Conservation (phyloP, 1,284 basidiomycete genomes). For the Sanghuangporus weigelae region DNA sequence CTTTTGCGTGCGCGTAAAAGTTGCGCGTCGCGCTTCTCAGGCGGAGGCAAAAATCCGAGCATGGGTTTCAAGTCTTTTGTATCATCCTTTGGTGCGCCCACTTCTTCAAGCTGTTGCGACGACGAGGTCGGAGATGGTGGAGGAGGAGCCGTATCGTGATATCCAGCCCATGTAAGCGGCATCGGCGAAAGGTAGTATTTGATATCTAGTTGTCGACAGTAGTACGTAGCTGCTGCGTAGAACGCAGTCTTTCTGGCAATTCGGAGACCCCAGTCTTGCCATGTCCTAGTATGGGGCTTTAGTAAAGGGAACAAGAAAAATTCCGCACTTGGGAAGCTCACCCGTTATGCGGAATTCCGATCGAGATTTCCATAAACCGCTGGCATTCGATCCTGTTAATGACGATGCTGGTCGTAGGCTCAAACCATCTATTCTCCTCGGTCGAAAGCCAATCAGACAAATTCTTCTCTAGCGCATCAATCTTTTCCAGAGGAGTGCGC, state of each 20-base stretch:
- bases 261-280: slow-evolving; percentile 62
- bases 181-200: slow-evolving; percentile 51
- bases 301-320: slow-evolving; percentile 17
- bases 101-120: background rate
- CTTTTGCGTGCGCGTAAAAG: slow-evolving; percentile 19
- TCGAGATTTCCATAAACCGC: slow-evolving; percentile 58
- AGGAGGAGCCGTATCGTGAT: background rate
- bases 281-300: slow-evolving; percentile 14
- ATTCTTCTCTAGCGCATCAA: slow-evolving; percentile 58
- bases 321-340: slow-evolving; percentile 26
- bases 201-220: slow-evolving; percentile 63
- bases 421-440: slow-evolving; percentile 72
- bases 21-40: slow-evolving; percentile 21
- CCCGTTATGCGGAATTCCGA: slow-evolving; percentile 67
- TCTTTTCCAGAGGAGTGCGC: slow-evolving; percentile 63
- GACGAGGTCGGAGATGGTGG: slow-evolving; percentile 3
- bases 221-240: slow-evolving; percentile 68
- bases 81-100: slow-evolving; percentile 16
- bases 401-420: slow-evolving; percentile 56
- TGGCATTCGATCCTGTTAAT: slow-evolving; percentile 60
- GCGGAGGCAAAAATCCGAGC: slow-evolving; percentile 49
- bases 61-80: slow-evolving; percentile 30
- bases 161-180: slow-evolving; percentile 43
- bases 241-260: slow-evolving; percentile 63
- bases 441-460: slow-evolving; percentile 70